These are phyloP conservation scores for Chaetomiaceae sp. DNA, from an alignment of 2,329 filamentous ascomycete species.

Conservation along the genomic window DNA sequence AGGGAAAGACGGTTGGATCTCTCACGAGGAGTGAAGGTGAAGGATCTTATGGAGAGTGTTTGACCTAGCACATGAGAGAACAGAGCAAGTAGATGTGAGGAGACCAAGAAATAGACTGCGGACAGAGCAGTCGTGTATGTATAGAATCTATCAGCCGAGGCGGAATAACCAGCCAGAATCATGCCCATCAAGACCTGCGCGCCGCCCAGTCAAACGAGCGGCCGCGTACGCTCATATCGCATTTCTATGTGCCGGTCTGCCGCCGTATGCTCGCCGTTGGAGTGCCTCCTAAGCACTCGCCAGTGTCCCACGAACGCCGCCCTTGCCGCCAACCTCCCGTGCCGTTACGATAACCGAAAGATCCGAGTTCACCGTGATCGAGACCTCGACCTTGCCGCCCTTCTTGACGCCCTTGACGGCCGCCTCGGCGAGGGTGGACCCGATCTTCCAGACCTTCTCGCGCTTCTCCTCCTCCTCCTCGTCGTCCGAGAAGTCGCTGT, in stretches of 20 bases:
- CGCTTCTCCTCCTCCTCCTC: conserved; percentile 80
- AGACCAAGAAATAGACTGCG: neutral
- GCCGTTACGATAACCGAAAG: conserved; percentile 74
- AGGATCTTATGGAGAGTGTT: no score
- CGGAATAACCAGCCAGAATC: conserved; percentile 1
- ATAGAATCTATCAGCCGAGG: conserved; percentile 7
- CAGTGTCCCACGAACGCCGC: conserved; percentile 66
- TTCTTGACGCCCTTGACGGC: conserved; percentile 81
- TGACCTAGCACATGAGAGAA: no score
- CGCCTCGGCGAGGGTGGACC: conserved; percentile 76
- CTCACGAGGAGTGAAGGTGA: no score
- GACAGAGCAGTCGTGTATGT: conserved; percentile 6
- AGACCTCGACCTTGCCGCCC: conserved; percentile 86
- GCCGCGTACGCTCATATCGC: conserved; percentile 1
- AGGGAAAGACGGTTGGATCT: no score
- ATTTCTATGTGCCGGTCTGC: conserved; percentile 1
- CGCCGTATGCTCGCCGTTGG: neutral
- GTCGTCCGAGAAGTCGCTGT: conserved; percentile 54
- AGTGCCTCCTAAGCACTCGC: conserved; percentile 28
- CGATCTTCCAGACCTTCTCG: conserved; percentile 89
- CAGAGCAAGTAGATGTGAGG: no score
- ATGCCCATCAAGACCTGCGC: conserved; percentile 1
- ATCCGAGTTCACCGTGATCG: conserved; percentile 80
- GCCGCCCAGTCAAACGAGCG: neutral
- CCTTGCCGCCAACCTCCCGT: conserved; percentile 82